phyloP scores from a whole-genome alignment of 2,329 filamentous ascomycete species.

The Xylaria sp. region DNA sequence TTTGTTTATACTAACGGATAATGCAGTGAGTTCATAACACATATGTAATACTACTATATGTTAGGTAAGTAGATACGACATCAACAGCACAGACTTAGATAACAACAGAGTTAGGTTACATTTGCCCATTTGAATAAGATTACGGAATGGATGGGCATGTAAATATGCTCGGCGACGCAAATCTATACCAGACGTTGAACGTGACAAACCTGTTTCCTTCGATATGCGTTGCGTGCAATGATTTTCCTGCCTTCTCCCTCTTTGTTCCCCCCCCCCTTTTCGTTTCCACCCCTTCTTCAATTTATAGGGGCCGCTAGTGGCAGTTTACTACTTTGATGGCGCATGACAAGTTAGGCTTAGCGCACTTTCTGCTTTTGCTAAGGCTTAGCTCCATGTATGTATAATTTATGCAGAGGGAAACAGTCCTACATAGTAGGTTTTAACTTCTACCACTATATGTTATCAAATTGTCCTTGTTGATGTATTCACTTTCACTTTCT shows the following conservation, averaged over 20 bases:
- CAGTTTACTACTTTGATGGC: too few relatives aligned
- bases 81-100: neutral
- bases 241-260: neutral
- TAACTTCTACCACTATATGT: too few relatives aligned
- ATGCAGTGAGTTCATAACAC: neutral
- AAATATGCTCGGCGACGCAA: neutral
- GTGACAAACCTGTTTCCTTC: constrained; percentile 1
- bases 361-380: too few relatives aligned
- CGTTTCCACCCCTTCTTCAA: too few relatives aligned
- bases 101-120: neutral
- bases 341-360: too few relatives aligned
- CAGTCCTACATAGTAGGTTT: too few relatives aligned
- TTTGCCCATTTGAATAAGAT: neutral
- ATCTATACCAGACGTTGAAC: constrained; percentile 10
- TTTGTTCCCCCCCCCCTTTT: neutral
- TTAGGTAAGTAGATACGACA: neutral
- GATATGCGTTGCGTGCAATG: constrained; percentile 1
- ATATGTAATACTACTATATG: too few relatives aligned
- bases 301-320: too few relatives aligned
- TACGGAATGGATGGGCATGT: neutral
- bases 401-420: too few relatives aligned
- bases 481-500: too few relatives aligned
- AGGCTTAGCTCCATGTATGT: too few relatives aligned
- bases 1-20: neutral
- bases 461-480: too few relatives aligned